These are phyloP conservation scores for Crithidia bombi DNA, from an alignment of 208 protist species.

Conservation along the genomic window DNA sequence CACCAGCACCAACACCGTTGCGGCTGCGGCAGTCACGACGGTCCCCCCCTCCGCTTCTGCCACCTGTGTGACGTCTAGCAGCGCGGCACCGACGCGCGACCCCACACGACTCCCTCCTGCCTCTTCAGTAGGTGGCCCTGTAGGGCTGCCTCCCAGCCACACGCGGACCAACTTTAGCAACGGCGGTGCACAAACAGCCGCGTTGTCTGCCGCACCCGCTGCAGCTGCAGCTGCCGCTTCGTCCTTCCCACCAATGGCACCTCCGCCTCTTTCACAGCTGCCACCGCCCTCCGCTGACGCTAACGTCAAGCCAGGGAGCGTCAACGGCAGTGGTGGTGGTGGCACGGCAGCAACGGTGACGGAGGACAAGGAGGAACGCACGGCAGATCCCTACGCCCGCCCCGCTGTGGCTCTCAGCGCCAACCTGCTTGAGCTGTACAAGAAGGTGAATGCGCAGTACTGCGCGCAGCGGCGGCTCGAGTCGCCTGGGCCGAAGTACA, in stretches of 20 bases:
- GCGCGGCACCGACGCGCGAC: too few relatives aligned
- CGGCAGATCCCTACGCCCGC: conserved; percentile 23
- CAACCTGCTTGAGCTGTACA: conserved; percentile 66
- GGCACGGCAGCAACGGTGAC: not conserved
- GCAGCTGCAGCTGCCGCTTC: not conserved
- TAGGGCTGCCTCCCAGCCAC: not conserved
- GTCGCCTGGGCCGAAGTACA: conserved; percentile 75
- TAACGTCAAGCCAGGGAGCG: too few relatives aligned
- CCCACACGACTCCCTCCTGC: too few relatives aligned
- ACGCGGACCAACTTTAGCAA: conserved; percentile 9
- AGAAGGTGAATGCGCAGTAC: conserved; percentile 76
- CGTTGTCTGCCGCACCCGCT: not conserved
- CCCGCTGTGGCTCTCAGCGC: conserved; percentile 59
- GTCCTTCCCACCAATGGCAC: conserved; percentile 1
- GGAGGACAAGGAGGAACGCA: not conserved
- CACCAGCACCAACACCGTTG: not conserved
- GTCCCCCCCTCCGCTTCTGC: not conserved
- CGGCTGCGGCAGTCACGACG: not conserved
- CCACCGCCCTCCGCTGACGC: too few relatives aligned
- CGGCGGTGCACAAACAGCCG: not conserved
- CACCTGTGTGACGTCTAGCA: too few relatives aligned
- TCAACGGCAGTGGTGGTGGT: not conserved
- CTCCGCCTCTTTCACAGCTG: not conserved
- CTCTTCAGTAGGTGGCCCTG: not conserved
- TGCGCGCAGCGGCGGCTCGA: conserved; percentile 66